Conservation (phyloP, 257 asterid genomes). For the Ilex asprella region DNA sequence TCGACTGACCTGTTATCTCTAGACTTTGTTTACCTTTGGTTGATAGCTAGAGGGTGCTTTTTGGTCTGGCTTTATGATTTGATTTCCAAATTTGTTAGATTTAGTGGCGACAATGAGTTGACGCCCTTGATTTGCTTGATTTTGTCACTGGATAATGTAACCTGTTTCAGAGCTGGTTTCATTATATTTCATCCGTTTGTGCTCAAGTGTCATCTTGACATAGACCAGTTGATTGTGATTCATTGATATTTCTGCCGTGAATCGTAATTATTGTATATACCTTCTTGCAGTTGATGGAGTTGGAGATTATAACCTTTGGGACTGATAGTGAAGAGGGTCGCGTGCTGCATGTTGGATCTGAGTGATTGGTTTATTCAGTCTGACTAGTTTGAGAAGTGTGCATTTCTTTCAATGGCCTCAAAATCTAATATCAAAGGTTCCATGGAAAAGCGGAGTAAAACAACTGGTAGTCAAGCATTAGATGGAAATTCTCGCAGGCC, state of each 20-base stretch:
- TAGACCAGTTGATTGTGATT: slow-evolving; percentile 7
- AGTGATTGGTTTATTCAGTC: slow-evolving; percentile 17
- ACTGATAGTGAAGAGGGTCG: slow-evolving; percentile 14
- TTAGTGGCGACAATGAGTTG: neutral
- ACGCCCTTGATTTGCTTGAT: neutral
- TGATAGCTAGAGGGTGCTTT: no score
- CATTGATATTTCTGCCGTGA: neutral
- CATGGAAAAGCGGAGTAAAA: slow-evolving; percentile 34
- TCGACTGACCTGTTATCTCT: no score
- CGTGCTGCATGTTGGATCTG: slow-evolving; percentile 5
- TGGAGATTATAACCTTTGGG: slow-evolving; percentile 28
- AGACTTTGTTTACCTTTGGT: no score
- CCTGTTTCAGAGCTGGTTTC: neutral
- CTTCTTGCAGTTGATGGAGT: slow-evolving; percentile 30
- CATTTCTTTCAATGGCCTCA: slow-evolving; percentile 41
- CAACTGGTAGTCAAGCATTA: slow-evolving; percentile 25
- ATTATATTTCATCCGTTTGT: slow-evolving; percentile 1
- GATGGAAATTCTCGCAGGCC: slow-evolving; percentile 33
- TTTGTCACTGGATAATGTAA: neutral
- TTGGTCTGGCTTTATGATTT: no score
- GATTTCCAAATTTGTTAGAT: neutral
- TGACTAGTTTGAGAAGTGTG: slow-evolving; percentile 10
- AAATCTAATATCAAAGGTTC: slow-evolving; percentile 34
- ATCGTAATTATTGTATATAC: slow-evolving; percentile 16
- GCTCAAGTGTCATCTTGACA: neutral